Conservation (phyloP, 306 rosid species). For the Rubus idaeus region DNA sequence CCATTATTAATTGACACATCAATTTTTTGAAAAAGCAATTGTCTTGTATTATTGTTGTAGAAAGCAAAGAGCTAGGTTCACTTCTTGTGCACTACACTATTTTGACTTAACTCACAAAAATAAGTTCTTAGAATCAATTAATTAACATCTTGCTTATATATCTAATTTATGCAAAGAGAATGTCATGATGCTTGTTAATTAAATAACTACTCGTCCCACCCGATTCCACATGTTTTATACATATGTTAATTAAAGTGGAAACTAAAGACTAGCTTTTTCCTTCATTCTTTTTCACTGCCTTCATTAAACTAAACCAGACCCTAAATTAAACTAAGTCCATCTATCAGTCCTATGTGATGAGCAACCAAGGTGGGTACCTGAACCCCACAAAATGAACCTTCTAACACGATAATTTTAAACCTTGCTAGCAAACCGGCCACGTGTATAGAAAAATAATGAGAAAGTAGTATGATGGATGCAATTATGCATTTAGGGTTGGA, state of each 20-base stretch:
- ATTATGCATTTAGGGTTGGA: neutral
- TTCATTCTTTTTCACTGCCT: neutral
- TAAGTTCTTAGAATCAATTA: too few species aligned
- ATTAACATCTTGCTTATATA: too few species aligned
- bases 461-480: neutral
- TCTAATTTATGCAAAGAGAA: neutral
- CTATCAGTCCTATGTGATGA: neutral
- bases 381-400: slow-evolving; percentile 4
- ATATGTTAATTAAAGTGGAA: neutral
- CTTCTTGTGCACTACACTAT: too few species aligned
- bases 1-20: too few species aligned
- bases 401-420: neutral
- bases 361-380: neutral
- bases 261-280: neutral
- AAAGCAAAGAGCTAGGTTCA: too few species aligned
- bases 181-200: neutral
- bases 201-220: neutral
- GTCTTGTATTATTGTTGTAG: too few species aligned
- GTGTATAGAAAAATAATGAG: neutral
- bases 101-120: too few species aligned
- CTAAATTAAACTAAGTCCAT: neutral
- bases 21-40: too few species aligned
- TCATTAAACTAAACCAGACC: neutral
- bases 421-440: neutral
- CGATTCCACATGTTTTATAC: neutral